Base-by-base conservation (phyloP, 495 filamentous ascomycete genomes). In the Aspergillus taichungensis region DNA sequence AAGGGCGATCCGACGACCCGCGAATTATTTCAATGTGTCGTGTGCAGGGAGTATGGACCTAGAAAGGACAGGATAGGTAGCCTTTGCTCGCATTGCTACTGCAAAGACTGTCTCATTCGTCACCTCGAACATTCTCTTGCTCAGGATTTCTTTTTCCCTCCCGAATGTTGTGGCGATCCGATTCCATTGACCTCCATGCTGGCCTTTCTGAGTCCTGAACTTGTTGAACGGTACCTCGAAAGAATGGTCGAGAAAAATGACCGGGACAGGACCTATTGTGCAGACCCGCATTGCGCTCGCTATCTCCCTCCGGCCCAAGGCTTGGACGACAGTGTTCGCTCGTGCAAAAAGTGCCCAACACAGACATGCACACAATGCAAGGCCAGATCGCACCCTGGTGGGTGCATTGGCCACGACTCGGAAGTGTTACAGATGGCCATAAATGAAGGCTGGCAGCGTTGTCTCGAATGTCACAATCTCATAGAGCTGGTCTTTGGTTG, bases 81-180 rank as follows among this genome's bases (percentile, higher is more conserved):
- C 1, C 57, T 55, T 2, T 77, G 71, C 37, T 40, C 34, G 0
- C 63, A 73, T 42, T 11, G 18, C 35, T 70, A 73, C 49, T 73
- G 67, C 50, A 41, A 35, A 6, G 37, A 30, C 6, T 73, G 71
- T 37, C 43, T 63, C 9, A 37, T 27, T 3, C 33, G 49, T 6
- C 48, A 69, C 10, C 65, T 73, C 47, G 9, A 52, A 2, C 28
- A 39, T 11, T 41, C 65, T 6, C 56, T 60, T 36, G 56, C 24
- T 9, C 61, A 63, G 30, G 61, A 64, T 36, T 55, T 63, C 6
- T 47, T 65, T 3, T 69, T 62, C 31, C 68, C 69, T 1, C 64
- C 65, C 11, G 55, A 57, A 31, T 73, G 69, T 47, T 74, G 69
- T 37, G 40, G 47, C 0, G 12, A 56, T 10, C n/a, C 30, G 11